A percentile compares a stretch with the other conserved stretches of the same genome.
These are phyloP conservation scores for Bidens hawaiensis DNA, from an alignment of 140 eudicot genomes.

Conservation along the genomic window DNA sequence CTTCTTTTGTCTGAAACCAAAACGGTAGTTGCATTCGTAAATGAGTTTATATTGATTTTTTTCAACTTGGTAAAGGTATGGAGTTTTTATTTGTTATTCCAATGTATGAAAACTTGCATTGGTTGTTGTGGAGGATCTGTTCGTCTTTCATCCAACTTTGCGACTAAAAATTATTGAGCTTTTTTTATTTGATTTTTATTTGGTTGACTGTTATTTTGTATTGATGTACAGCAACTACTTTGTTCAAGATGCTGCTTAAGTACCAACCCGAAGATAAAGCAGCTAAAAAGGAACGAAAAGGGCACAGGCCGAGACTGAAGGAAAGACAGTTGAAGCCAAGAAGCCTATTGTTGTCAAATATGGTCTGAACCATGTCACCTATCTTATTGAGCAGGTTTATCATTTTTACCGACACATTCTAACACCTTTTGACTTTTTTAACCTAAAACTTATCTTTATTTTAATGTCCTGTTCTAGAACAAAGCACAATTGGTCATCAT, in stretches of 20 bases:
- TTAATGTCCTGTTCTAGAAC: conserved; percentile 35
- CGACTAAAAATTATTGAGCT: neutral
- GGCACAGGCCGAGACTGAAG: conserved; percentile 73
- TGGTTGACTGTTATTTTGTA: neutral
- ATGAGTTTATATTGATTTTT: too few species aligned
- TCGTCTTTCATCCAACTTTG: neutral
- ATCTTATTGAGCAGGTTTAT: conserved; percentile 65
- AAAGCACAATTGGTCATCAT: conserved; percentile 80
- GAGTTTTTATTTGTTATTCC: neutral
- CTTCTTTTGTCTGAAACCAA: too few species aligned
- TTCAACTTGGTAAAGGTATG: neutral
- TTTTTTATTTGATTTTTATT: neutral
- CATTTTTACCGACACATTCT: neutral
- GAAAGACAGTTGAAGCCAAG: conserved; percentile 52
- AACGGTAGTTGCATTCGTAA: too few species aligned
- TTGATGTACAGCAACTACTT: conserved; percentile 48
- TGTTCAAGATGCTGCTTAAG: conserved; percentile 70
- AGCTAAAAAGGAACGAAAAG: conserved; percentile 65
- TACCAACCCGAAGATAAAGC: conserved; percentile 75
- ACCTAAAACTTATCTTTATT: neutral
- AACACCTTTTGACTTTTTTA: neutral
- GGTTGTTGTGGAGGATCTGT: neutral
- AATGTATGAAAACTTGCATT: neutral
- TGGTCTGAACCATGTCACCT: conserved; percentile 57
- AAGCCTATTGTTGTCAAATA: conserved; percentile 75